Conservation (phyloP, 2,329 filamentous ascomycete genomes). For the Leptoxyphium fumago region DNA sequence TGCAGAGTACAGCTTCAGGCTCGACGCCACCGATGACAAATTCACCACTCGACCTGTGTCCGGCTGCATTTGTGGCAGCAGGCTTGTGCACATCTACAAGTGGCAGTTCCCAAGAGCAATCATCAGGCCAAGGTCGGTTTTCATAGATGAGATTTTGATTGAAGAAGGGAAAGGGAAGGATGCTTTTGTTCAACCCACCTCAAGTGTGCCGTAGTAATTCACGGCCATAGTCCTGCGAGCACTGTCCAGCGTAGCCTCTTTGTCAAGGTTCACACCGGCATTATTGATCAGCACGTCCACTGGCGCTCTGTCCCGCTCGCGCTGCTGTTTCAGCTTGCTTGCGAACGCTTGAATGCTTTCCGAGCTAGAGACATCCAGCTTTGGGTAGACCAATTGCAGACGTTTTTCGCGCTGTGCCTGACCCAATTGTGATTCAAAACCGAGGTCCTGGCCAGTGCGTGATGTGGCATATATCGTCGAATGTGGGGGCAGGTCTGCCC, state of each 20-base stretch:
- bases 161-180: constrained; percentile 1
- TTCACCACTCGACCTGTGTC: constrained; percentile 21
- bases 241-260: constrained; percentile 13
- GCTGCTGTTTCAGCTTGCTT: constrained; percentile 4
- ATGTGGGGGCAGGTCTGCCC: constrained; percentile 10
- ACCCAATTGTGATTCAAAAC: constrained; percentile 4
- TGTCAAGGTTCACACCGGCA: constrained; percentile 20
- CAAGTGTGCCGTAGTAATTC: constrained; percentile 22
- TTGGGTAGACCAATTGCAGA: constrained; percentile 13
- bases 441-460: constrained; percentile 16
- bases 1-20: constrained; percentile 16
- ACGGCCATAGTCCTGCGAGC: constrained; percentile 19
- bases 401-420: constrained; percentile 3
- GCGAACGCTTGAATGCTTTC: constrained; percentile 16
- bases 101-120: constrained; percentile 4
- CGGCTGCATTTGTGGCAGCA: constrained; percentile 15
- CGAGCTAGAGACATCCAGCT: constrained; percentile 17
- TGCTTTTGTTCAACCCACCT: constrained; percentile 11
- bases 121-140: not conserved
- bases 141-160: not conserved
- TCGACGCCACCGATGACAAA: constrained; percentile 19
- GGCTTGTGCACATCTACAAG: constrained; percentile 5
- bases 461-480: constrained; percentile 20
- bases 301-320: not conserved
- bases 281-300: constrained; percentile 25